These are phyloP conservation scores for Neurospora crassa DNA, from an alignment of 2,329 filamentous ascomycete species.

Conservation along the genomic window DNA sequence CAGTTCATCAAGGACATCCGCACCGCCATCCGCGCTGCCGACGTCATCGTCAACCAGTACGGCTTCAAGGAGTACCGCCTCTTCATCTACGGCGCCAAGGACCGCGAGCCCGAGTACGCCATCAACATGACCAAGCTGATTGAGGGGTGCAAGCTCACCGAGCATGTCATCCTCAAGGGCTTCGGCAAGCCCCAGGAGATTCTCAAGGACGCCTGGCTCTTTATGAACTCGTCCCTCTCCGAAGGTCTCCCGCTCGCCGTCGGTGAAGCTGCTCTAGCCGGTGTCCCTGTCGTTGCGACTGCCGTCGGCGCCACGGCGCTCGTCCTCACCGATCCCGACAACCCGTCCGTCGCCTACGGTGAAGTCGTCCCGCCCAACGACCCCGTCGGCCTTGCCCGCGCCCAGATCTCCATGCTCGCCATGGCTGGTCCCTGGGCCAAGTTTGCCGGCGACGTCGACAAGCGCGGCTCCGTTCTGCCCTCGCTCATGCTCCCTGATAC, in stretches of 20 bases:
- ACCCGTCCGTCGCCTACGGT: constrained; percentile 39
- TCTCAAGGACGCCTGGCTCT: constrained; percentile 46
- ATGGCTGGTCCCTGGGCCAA: constrained; percentile 52
- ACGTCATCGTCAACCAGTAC: constrained; percentile 56
- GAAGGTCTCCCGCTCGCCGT: constrained; percentile 47
- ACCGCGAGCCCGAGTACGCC: constrained; percentile 48
- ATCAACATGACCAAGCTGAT: constrained; percentile 48
- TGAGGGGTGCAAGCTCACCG: constrained; percentile 41
- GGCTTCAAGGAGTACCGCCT: constrained; percentile 56
- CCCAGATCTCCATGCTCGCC: constrained; percentile 52
- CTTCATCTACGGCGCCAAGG: constrained; percentile 53
- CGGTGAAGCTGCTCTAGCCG: constrained; percentile 47
- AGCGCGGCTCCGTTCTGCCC: constrained; percentile 27
- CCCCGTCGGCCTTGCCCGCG: constrained; percentile 46
- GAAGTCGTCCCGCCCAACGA: constrained; percentile 58
- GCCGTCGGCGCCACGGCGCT: constrained; percentile 46
- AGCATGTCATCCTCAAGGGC: constrained; percentile 41
- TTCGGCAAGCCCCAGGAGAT: constrained; percentile 47
- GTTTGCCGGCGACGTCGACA: constrained; percentile 46
- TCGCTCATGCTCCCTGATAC: constrained; percentile 25
- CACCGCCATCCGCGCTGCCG: constrained; percentile 51
- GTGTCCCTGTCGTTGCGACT: constrained; percentile 45
- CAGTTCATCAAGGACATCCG: constrained; percentile 55
- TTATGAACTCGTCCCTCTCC: constrained; percentile 47
- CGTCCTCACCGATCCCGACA: constrained; percentile 43